A percentile compares a stretch with the other conserved stretches of the same genome.
phyloP scores from a whole-genome alignment of 352 stramenopile species.

The Pythium scleroteichum region DNA sequence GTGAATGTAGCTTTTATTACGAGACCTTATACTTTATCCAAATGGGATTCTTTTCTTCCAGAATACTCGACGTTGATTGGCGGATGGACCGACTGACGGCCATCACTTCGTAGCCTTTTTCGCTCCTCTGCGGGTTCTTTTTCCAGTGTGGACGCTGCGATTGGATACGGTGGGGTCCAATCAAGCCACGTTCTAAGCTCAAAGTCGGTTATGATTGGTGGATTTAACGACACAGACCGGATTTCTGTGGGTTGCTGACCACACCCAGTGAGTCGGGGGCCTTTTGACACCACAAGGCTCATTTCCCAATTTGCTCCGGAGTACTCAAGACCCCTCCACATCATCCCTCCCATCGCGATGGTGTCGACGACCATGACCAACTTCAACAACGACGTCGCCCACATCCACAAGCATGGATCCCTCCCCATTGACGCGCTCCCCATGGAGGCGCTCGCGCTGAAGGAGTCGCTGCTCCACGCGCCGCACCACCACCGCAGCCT shows the following conservation, averaged over 20 bases:
- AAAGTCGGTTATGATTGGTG: too few relatives aligned
- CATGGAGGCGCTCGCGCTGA: conserved; percentile 44
- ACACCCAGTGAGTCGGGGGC: not conserved
- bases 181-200: too few relatives aligned
- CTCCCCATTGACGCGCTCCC: conserved; percentile 20
- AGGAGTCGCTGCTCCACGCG: conserved; percentile 39
- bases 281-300: conserved; percentile 1
- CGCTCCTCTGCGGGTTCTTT: too few relatives aligned
- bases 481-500: conserved; percentile 26
- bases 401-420: conserved; percentile 10
- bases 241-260: not conserved
- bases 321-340: not conserved
- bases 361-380: conserved; percentile 20
- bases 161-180: too few relatives aligned
- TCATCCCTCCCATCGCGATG: conserved; percentile 4
- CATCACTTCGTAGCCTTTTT: too few relatives aligned
- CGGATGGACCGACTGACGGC: too few relatives aligned
- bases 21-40: conserved; percentile 3
- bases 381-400: conserved; percentile 14
- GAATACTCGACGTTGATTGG: conserved; percentile 9
- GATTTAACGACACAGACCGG: too few relatives aligned
- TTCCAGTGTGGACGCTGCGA: too few relatives aligned
- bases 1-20: not conserved
- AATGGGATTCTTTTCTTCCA: conserved; percentile 11
- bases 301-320: conserved; percentile 12